phyloP scores from a whole-genome alignment of 108 stramenopile genomes.

The Pelagomonas calceolata region DNA sequence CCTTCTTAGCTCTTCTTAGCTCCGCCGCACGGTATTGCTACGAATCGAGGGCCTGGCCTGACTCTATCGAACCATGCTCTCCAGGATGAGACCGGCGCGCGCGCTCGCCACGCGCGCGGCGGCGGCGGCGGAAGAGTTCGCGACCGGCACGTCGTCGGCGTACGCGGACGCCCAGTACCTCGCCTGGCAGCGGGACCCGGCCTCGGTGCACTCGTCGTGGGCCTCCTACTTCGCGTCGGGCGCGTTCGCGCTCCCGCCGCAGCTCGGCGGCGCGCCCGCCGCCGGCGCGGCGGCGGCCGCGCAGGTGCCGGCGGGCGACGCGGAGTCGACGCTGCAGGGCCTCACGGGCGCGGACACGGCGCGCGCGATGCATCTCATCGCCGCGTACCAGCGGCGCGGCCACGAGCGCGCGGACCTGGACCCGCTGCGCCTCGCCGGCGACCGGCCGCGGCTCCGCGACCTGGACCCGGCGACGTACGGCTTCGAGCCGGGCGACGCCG shows the following conservation, averaged over 20 bases:
- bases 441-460: constrained; percentile 51
- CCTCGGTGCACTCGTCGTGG: constrained; percentile 43
- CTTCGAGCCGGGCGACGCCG: constrained; percentile 74
- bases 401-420: constrained; percentile 88
- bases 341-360: constrained; percentile 27
- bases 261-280: constrained; percentile 12
- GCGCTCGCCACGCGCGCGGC: too few relatives aligned
- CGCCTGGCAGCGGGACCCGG: constrained; percentile 36
- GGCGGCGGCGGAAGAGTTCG: constrained; percentile 21
- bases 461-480: constrained; percentile 81
- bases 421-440: constrained; percentile 63
- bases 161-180: constrained; percentile 51
- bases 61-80: too few relatives aligned
- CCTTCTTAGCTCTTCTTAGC: too few relatives aligned
- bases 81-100: too few relatives aligned
- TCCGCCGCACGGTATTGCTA: too few relatives aligned
- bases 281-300: constrained; percentile 11
- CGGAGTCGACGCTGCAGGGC: background rate
- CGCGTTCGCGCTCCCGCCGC: constrained; percentile 27
- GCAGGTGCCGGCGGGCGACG: background rate
- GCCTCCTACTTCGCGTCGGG: constrained; percentile 37
- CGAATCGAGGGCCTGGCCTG: too few relatives aligned
- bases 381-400: constrained; percentile 91
- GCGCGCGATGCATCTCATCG: constrained; percentile 69
- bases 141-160: constrained; percentile 25